Evolutionary conservation across 225 moss, liverwort and hornwort genomes (phyloP).

Genomic region (Thuidium tamariscinum): DNA sequence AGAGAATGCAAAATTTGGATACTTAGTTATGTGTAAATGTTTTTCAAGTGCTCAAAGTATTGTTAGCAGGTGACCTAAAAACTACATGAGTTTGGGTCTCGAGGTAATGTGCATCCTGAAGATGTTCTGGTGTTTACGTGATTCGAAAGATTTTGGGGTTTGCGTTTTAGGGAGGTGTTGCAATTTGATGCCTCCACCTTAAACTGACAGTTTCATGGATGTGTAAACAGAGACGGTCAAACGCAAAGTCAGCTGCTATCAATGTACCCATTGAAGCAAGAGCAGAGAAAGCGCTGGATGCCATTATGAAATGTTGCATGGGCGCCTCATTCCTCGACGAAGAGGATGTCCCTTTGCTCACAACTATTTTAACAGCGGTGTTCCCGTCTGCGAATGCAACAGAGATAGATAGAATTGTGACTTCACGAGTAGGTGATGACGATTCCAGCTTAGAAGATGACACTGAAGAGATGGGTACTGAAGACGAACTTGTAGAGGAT

Average conservation of each 20-base stretch:
- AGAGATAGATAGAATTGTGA: conserved; percentile 41
- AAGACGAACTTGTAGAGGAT: conserved; percentile 9
- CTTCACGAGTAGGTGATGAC: conserved; percentile 28
- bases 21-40: no score
- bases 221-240: conserved; percentile 53
- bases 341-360: conserved; percentile 52
- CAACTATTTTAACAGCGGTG: conserved; percentile 53
- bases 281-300: conserved; percentile 74
- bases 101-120: neutral
- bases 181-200: neutral
- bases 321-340: conserved; percentile 48
- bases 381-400: conserved; percentile 58
- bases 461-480: neutral
- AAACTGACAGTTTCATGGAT: neutral
- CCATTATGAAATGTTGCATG: conserved; percentile 76
- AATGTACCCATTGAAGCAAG: conserved; percentile 68
- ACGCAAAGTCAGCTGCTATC: conserved; percentile 42
- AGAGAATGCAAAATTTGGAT: neutral
- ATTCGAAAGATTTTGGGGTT: neutral
- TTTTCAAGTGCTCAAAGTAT: neutral
- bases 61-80: neutral
- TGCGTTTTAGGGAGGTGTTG: neutral
- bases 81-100: neutral
- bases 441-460: conserved; percentile 4
- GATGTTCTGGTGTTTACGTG: neutral